Base-by-base conservation (phyloP, 2,329 filamentous ascomycete species). In the Coniochaeta sp. region DNA sequence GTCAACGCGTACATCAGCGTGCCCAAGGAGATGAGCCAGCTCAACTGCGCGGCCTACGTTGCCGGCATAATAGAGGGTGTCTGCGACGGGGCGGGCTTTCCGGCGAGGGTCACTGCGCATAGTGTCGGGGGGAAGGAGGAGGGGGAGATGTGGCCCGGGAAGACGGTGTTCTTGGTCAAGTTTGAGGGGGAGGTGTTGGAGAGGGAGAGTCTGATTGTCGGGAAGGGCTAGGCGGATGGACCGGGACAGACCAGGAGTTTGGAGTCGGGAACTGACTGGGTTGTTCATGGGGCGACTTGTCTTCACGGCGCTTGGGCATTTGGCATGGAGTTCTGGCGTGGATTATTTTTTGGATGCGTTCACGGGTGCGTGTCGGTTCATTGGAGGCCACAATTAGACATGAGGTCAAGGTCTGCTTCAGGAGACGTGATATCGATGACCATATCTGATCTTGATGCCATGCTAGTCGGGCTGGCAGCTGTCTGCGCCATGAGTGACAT, bases 31-130 rank as follows among this genome's bases (percentile, higher is more conserved):
- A 96, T 99, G 90, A 92, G 85, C 75, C 90, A 95, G 82, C 81
- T 99, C 70, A 98, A 97, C 74, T 97, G 93, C 75, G 95, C 93
- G 19, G 95, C 95, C 11, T 99, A 90, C 71, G 92, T 96, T 22
- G 95, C 95, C 0, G 95, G 95, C 19, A 89, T 99, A 64, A 88
- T 99, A 60, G 95, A 99, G 81, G 95, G 95, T 24, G 88, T 96
- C 12, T 96, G 95, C 74, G 95, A 98, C 75, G 93, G 92, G 9
- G 91, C 90, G 47, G 93, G 89, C 7, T 97, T 97, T 71, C 87
- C 89, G 55, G 93, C 91, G 0, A 87, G 89, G 64, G 95, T 98
- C 22, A 95, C 89, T 62, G 93, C 95, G 66, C 95, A 99, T 73
- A 91, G 86, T 63, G 87, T 89, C 68, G 54, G 54, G 3, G 77